These are phyloP conservation scores for Hemisphaericaspora nanyangensis DNA, from an alignment of 805 yeast genomes.

Conservation along the genomic window DNA sequence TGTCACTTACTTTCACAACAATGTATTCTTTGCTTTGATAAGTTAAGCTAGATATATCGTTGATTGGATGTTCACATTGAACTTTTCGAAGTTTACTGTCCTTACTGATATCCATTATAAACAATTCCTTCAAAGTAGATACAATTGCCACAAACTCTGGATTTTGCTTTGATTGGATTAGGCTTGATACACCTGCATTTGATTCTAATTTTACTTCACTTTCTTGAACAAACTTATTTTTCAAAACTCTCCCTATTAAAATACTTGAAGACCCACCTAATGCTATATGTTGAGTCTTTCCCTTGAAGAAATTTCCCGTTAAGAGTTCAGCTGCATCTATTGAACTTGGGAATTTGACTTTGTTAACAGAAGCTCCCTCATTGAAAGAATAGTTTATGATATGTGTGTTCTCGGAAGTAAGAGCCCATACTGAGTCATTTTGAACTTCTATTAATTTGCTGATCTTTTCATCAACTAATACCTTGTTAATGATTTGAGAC, in stretches of 20 bases:
- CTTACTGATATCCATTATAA: neutral
- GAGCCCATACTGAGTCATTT: conserved; percentile 1
- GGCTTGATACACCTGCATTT: neutral
- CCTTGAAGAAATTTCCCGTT: neutral
- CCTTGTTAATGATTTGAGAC: neutral
- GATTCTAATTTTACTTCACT: conserved; percentile 1
- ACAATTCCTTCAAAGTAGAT: neutral
- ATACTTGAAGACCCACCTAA: neutral
- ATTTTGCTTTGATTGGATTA: neutral
- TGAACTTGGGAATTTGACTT: neutral
- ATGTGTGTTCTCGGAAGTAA: neutral
- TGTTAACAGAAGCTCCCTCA: neutral
- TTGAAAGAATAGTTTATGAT: neutral
- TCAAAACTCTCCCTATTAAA: neutral
- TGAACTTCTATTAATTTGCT: neutral
- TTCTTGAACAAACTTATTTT: conserved; percentile 3
- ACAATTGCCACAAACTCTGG: conserved; percentile 2
- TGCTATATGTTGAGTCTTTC: neutral
- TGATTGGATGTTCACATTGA: neutral
- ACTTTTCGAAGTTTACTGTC: neutral
- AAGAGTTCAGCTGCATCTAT: neutral
- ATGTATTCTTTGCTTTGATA: neutral
- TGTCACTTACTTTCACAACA: neutral
- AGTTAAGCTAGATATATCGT: neutral
- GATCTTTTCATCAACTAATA: neutral